Evolutionary conservation across 139 green algal species (phyloP), one percentile per base, ranked within the genome.

Genomic region (Picochlorum sp.): DNA sequence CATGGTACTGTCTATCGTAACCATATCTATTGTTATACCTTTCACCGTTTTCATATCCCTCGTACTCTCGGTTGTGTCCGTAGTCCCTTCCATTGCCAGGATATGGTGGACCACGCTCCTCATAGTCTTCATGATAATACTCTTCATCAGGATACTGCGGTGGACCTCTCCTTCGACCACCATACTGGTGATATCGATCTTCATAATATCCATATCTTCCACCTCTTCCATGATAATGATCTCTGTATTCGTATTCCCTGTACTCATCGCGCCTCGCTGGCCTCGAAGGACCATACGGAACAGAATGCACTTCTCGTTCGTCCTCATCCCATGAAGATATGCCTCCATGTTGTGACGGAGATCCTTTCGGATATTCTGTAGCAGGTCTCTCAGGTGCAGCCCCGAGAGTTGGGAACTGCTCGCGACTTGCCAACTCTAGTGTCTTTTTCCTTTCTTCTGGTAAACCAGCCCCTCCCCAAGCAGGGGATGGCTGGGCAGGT

Each of bases 391-490:
- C 39, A 8, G 30, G 8, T 33, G 28, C 10, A 3, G 25, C 50
- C 16, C 58, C 61, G 32, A 75, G 47, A 2, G 13, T 57, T 7
- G 68, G 68, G 25, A 69, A 76, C 49, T 75, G 55, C 31, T 74
- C 65, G 32, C 60, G 44, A 24, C 40, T 59, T 9, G 67, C 67
- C 25, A 62, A 8, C 30, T 69, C 67, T 6, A 65, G 10, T 18
- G 30, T 50, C 16, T 44, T 44, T 33, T 64, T 60, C 26, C 67
- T 51, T 43, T 74, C 64, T 44, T 76, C 65, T 13, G 65, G 68
- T 22, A 69, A 31, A 12, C 68, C 64, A 2, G 39, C 37, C 16
- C 68, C 67, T 14, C 67, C 67, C 67, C 67, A 74, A 28, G 67
- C 67, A 7, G 67, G 51, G 2, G 59, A 16, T 5, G 67, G 59